Evolutionary conservation across 306 rosid species (phyloP), one percentile per base, ranked within the genome.

Genomic region (Ceratonia siliqua): DNA sequence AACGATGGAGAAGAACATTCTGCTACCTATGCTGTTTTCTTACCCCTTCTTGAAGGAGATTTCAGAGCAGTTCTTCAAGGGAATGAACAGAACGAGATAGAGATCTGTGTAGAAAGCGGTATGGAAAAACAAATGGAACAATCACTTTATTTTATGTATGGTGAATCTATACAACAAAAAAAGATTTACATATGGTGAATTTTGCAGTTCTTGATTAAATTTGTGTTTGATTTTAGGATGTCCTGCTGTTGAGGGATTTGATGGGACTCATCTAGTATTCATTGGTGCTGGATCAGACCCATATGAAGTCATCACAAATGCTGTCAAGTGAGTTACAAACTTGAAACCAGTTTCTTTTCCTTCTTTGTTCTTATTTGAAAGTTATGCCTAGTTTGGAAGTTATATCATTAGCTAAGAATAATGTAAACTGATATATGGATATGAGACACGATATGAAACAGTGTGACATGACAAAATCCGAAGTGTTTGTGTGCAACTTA

Each of bases 11-110:
- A 62, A 69, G 86, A 74, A 17, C 76, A 72, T 27, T 80, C 82
- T 17, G 69, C 91, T n/a, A 65, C 85, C 7, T 91, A 86, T 28
- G 83, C 87, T 2, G 92, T 94, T 65, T 78, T 91, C 82, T 80
- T 94, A 27, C 97, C 98, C 7, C 88, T 94, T 77, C 87, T 94
- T 13, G 98, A 91, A 80, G 97, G 98, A 15, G 94, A 94, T 76
- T 94, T 94, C 78, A 85, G 98, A 75, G 96, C 97, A 18, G 96
- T 85, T 81, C 97, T 94, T 80, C 98, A 94, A 69, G 97, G 98
- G 58, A 94, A 91, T 56, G 91, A 88, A 43, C 87, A 53, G 4
- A 82, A 94, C 45, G 98, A 94, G 84, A 68, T 94, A 41, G 97
- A 94, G 80, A 89, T 94, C 35, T 94, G 97, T 75, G 86, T 91